These are phyloP conservation scores for Pugionium cornutum DNA, from an alignment of 345 rosid species.

Conservation along the genomic window DNA sequence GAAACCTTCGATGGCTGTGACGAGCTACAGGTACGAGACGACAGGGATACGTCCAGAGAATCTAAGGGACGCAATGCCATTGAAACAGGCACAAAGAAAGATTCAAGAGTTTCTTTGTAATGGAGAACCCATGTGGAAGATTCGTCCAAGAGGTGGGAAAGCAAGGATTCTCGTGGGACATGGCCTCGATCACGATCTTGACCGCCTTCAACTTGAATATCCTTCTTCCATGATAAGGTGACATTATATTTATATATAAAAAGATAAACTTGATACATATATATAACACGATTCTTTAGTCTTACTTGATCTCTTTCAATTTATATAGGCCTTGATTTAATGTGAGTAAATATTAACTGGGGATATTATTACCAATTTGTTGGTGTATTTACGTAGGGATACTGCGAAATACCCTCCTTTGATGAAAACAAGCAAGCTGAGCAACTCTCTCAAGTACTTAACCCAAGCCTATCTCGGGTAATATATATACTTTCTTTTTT, in stretches of 20 bases:
- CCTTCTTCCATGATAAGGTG: constrained; percentile 81
- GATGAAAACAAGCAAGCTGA: constrained; percentile 96
- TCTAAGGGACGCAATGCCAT: constrained; percentile 72
- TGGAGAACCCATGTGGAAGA: constrained; percentile 91
- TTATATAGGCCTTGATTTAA: background rate
- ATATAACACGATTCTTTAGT: constrained; percentile 15
- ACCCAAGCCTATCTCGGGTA: constrained; percentile 93
- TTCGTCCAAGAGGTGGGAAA: constrained; percentile 70
- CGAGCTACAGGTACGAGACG: constrained; percentile 80
- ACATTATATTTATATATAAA: background rate
- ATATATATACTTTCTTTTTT: background rate
- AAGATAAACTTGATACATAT: background rate
- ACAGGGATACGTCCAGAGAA: constrained; percentile 80
- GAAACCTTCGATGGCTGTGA: constrained; percentile 69
- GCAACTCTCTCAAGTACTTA: constrained; percentile 84
- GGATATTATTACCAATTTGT: background rate
- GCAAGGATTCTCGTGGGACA: constrained; percentile 96
- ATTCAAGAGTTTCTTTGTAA: constrained; percentile 87
- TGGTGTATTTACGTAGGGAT: constrained; percentile 50
- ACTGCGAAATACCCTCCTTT: constrained; percentile 83
- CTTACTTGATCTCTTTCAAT: constrained; percentile 8
- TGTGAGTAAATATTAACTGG: background rate
- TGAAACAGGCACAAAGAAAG: constrained; percentile 66
- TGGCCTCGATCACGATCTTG: constrained; percentile 79
- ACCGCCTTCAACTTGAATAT: constrained; percentile 73